Conservation (phyloP, 805 yeast genomes). For the Tetrapisispora phaffii region DNA sequence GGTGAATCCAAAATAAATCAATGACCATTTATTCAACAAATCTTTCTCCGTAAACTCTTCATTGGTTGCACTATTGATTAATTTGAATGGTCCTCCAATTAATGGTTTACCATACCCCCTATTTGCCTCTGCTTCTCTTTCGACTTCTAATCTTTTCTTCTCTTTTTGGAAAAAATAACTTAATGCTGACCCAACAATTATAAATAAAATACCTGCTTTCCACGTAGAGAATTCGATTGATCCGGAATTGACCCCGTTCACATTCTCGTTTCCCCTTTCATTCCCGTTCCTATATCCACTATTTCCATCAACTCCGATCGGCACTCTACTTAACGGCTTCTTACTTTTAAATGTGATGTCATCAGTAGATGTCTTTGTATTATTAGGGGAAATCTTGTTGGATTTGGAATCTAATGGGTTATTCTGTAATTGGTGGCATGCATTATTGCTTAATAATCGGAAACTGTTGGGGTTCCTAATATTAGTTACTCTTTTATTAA, state of each 20-base stretch:
- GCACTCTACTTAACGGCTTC: slow-evolving; percentile 64
- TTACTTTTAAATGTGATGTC: not conserved
- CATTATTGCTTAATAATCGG: not conserved
- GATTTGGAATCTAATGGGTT: not conserved
- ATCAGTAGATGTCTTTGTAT: not conserved
- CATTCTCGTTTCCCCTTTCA: not conserved
- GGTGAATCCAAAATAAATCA: slow-evolving; percentile 92
- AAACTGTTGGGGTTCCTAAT: not conserved
- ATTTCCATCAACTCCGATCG: slow-evolving; percentile 47
- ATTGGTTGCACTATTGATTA: slow-evolving; percentile 62
- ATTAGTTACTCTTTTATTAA: too few relatives aligned
- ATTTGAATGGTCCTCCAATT: slow-evolving; percentile 81
- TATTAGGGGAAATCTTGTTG: too few relatives aligned
- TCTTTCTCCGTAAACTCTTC: slow-evolving; percentile 62
- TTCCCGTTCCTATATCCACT: not conserved
- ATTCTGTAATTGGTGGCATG: too few relatives aligned
- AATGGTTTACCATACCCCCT: slow-evolving; percentile 86
- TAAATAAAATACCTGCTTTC: slow-evolving; percentile 65
- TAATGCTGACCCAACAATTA: slow-evolving; percentile 60
- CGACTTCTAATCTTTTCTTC: slow-evolving; percentile 62
- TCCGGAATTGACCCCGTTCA: slow-evolving; percentile 23
- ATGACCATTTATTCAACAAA: slow-evolving; percentile 66
- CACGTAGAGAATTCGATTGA: slow-evolving; percentile 68
- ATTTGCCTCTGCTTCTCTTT: slow-evolving; percentile 73
- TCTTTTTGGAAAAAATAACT: slow-evolving; percentile 66